Evolutionary conservation across 2,329 filamentous ascomycete genomes (phyloP).

Genomic region (Xylariaceae sp.): DNA sequence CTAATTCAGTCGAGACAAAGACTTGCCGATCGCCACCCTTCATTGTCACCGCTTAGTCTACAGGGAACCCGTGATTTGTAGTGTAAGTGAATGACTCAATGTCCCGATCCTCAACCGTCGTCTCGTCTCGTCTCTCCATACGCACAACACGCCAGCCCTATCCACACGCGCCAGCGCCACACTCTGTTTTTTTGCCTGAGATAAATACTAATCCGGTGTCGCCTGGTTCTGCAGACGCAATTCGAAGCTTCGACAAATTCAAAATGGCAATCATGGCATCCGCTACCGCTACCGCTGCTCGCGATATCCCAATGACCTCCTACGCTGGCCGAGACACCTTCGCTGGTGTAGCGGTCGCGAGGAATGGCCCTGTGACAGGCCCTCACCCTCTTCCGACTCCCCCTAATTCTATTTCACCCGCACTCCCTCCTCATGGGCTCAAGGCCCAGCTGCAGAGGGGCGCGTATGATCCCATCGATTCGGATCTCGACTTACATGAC

Average conservation of each 20-base stretch:
- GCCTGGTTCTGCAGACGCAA: slow-evolving; percentile 35
- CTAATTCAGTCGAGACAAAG: slow-evolving; percentile 24
- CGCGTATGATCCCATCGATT: slow-evolving; percentile 64
- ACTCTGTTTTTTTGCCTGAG: not conserved
- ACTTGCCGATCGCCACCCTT: slow-evolving; percentile 24
- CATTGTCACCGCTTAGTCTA: slow-evolving; percentile 22
- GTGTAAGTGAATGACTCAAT: slow-evolving; percentile 34
- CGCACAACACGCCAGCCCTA: not conserved
- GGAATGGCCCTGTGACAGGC: slow-evolving; percentile 58
- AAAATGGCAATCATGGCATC: slow-evolving; percentile 61
- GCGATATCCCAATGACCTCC: slow-evolving; percentile 60
- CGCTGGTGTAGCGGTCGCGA: slow-evolving; percentile 61
- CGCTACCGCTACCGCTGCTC: slow-evolving; percentile 60
- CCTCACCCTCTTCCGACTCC: slow-evolving; percentile 73
- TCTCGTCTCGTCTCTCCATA: slow-evolving; percentile 10
- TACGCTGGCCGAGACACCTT: slow-evolving; percentile 60
- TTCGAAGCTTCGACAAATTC: slow-evolving; percentile 42
- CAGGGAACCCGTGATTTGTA: slow-evolving; percentile 29
- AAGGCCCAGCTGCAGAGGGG: slow-evolving; percentile 60
- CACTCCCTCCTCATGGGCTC: slow-evolving; percentile 73
- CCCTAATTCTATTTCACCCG: slow-evolving; percentile 90
- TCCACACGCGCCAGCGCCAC: slow-evolving; percentile 2
- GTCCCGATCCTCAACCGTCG: slow-evolving; percentile 7
- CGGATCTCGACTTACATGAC: slow-evolving; percentile 81
- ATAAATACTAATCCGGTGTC: slow-evolving; percentile 29